Conservation (phyloP, 192 early-diverging fungal species). For the Backusella macrospora region DNA sequence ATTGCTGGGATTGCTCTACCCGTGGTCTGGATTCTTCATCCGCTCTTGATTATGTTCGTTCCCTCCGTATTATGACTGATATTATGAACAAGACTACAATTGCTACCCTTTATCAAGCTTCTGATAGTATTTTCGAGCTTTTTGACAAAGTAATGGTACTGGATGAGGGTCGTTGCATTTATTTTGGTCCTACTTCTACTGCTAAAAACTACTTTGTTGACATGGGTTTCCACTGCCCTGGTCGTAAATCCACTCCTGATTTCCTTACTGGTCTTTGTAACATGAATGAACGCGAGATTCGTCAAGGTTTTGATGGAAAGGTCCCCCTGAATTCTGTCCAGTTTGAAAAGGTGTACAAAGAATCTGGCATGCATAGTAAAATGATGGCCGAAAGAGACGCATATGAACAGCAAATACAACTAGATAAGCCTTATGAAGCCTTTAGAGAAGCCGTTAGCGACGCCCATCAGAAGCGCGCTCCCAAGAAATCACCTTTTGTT, state of each 20-base stretch:
- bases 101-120: conserved; percentile 74
- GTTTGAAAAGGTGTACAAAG: conserved; percentile 56
- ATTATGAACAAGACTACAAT: conserved; percentile 63
- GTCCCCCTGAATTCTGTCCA: conserved; percentile 55
- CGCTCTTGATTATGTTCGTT: conserved; percentile 75
- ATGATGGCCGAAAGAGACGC: conserved; percentile 36
- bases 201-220: conserved; percentile 54
- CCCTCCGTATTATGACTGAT: conserved; percentile 71
- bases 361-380: conserved; percentile 36
- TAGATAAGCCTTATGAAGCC: conserved; percentile 29
- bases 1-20: conserved; percentile 74
- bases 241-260: conserved; percentile 61
- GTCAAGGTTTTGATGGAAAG: conserved; percentile 46
- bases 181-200: conserved; percentile 52
- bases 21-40: conserved; percentile 78
- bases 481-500: conserved; percentile 56
- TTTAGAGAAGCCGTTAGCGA: conserved; percentile 57
- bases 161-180: conserved; percentile 66
- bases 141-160: conserved; percentile 69
- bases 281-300: conserved; percentile 53
- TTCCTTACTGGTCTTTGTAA: conserved; percentile 68
- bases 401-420: conserved; percentile 41
- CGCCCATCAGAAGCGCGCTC: conserved; percentile 49
- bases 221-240: conserved; percentile 55
- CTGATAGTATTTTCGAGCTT: conserved; percentile 65